A percentile compares a stretch with the other conserved stretches of the same genome.
Conservation (phyloP, 1,139 yeast genomes). For the Zygosaccharomyces sapae region DNA sequence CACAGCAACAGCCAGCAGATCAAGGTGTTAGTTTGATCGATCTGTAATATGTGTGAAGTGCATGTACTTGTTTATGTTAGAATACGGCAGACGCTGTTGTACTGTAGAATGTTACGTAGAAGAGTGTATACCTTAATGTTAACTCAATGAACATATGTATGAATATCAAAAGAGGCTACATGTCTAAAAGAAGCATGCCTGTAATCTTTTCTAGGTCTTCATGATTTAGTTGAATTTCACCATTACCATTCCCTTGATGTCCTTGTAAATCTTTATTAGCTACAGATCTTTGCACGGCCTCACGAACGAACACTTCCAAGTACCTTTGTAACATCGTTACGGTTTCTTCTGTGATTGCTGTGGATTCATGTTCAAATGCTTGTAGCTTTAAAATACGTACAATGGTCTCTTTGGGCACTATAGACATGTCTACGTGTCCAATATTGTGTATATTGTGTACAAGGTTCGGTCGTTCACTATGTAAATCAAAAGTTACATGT, state of each 20-base stretch:
- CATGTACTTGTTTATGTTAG: background rate
- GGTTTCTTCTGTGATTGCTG: conserved; percentile 49
- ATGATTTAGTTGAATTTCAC: conserved; percentile 25
- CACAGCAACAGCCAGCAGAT: conserved; percentile 26
- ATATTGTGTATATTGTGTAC: background rate
- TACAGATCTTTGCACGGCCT: conserved; percentile 59
- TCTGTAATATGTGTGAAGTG: conserved; percentile 18
- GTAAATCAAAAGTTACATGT: background rate
- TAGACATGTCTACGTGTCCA: conserved; percentile 2
- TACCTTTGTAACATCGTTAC: conserved; percentile 53
- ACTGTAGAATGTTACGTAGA: conserved; percentile 3
- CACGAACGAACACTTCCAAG: conserved; percentile 55
- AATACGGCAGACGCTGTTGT: background rate
- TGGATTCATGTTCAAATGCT: conserved; percentile 46
- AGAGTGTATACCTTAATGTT: conserved; percentile 3
- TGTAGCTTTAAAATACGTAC: conserved; percentile 53
- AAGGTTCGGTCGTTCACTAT: background rate
- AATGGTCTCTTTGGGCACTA: conserved; percentile 44
- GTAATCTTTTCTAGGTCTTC: conserved; percentile 32
- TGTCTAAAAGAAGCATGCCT: conserved; percentile 33
- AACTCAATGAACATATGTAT: background rate
- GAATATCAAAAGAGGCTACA: conserved; percentile 14
- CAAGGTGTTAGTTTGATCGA: conserved; percentile 38
- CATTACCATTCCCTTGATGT: conserved; percentile 40
- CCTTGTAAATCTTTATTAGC: conserved; percentile 39